A percentile compares a stretch with the other conserved stretches of the same genome.
These are phyloP conservation scores for Macrophomina phaseolina DNA, from an alignment of 2,329 filamentous ascomycete species.

Conservation along the genomic window DNA sequence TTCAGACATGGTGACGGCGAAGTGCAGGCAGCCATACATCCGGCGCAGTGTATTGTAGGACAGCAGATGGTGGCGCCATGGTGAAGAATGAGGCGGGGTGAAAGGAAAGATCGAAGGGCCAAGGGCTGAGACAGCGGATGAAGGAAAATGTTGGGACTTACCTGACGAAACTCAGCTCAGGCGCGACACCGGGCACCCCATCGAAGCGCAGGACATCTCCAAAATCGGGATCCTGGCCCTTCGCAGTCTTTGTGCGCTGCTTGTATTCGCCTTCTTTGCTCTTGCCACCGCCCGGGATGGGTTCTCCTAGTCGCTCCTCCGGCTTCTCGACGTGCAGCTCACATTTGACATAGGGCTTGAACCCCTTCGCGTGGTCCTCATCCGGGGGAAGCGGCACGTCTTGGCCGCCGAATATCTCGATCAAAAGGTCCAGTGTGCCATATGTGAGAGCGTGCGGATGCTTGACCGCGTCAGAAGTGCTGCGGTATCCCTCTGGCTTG, in stretches of 20 bases:
- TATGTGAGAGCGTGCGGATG: conserved; percentile 56
- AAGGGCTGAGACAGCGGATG: conserved; percentile 9
- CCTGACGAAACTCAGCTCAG: conserved; percentile 56
- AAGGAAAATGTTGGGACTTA: conserved; percentile 38
- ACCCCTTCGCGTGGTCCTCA: conserved; percentile 58
- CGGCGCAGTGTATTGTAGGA: background rate
- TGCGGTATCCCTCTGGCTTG: conserved; percentile 78
- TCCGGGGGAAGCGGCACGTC: conserved; percentile 70
- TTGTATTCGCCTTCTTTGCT: conserved; percentile 60
- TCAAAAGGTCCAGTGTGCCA: conserved; percentile 67
- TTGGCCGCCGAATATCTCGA: conserved; percentile 79
- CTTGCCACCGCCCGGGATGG: conserved; percentile 54
- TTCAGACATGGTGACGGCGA: background rate
- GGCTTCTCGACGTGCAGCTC: conserved; percentile 79
- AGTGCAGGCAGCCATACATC: background rate
- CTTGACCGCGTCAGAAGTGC: conserved; percentile 39
- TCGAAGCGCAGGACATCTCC: conserved; percentile 53
- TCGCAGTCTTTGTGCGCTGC: conserved; percentile 52
- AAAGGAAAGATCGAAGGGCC: background rate
- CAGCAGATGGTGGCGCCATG: background rate
- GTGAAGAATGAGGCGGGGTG: conserved; percentile 14
- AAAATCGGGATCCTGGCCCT: conserved; percentile 52
- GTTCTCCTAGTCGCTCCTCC: conserved; percentile 53
- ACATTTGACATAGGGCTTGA: conserved; percentile 77
- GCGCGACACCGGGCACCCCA: conserved; percentile 49